Percentiles rank a stretch among this genome's conserved stretches.
phyloP scores from a whole-genome alignment of 306 rosid species.

The Ochetophila trinervis region DNA sequence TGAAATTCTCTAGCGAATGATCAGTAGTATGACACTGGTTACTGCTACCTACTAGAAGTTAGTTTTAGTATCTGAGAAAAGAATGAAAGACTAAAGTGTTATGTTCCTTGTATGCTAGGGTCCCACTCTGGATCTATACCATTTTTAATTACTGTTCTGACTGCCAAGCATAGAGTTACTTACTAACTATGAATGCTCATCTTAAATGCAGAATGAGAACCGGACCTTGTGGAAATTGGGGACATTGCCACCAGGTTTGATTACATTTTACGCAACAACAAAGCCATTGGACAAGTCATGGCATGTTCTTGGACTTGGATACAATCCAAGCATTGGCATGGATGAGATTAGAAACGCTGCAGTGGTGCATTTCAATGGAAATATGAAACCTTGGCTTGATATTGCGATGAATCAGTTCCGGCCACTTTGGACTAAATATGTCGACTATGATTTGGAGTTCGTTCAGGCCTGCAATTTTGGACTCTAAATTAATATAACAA shows the following conservation, averaged over 20 bases:
- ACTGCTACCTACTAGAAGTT: constrained; percentile 12
- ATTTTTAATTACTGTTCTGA: not conserved
- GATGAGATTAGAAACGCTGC: constrained; percentile 79
- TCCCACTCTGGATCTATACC: too few species aligned
- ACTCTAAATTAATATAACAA: constrained; percentile 23
- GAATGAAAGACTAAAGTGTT: too few species aligned
- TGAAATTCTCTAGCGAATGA: not conserved
- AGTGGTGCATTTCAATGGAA: constrained; percentile 85
- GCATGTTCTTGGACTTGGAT: constrained; percentile 90
- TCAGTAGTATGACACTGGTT: not conserved
- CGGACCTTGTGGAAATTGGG: constrained; percentile 82
- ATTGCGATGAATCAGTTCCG: constrained; percentile 76
- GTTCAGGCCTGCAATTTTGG: constrained; percentile 91
- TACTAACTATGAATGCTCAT: constrained; percentile 20
- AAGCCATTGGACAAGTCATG: constrained; percentile 85
- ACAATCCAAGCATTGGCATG: constrained; percentile 81
- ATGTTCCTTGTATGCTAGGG: too few species aligned
- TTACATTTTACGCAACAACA: constrained; percentile 72
- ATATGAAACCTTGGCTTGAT: constrained; percentile 93
- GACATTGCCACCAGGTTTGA: constrained; percentile 79
- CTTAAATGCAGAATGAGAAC: constrained; percentile 65
- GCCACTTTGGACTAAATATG: constrained; percentile 85
- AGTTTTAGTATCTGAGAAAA: not conserved
- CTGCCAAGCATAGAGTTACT: too few species aligned
- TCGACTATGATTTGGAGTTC: constrained; percentile 68